A percentile compares a stretch with the other conserved stretches of the same genome.
These are phyloP conservation scores for Bombardia bombarda DNA, from an alignment of 495 filamentous ascomycete genomes.

Conservation along the genomic window DNA sequence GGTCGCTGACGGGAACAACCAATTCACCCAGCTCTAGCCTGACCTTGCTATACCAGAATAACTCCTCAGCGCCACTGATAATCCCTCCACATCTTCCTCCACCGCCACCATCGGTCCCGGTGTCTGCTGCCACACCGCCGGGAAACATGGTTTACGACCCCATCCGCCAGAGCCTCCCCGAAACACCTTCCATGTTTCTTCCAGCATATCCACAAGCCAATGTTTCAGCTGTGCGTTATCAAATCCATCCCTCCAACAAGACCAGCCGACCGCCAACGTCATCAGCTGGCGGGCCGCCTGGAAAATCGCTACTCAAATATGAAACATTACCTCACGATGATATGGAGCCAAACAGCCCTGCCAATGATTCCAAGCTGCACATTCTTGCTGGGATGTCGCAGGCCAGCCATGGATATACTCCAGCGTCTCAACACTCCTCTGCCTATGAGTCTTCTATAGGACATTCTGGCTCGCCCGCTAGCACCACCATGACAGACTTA, in stretches of 20 bases:
- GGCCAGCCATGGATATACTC: slow-evolving; percentile 12
- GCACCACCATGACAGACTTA: slow-evolving; percentile 14
- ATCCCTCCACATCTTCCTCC: slow-evolving; percentile 14
- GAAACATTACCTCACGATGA: slow-evolving; percentile 26
- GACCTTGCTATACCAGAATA: slow-evolving; percentile 60
- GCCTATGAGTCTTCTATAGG: slow-evolving; percentile 22
- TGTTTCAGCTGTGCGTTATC: slow-evolving; percentile 34
- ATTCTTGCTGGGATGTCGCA: slow-evolving; percentile 13
- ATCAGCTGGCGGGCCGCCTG: slow-evolving; percentile 12
- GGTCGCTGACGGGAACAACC: slow-evolving; percentile 72
- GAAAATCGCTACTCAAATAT: slow-evolving; percentile 30
- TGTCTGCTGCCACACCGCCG: slow-evolving; percentile 33
- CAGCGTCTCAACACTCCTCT: slow-evolving; percentile 24
- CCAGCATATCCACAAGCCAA: slow-evolving; percentile 39
- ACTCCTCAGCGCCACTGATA: slow-evolving; percentile 13
- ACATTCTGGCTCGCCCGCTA: slow-evolving; percentile 26
- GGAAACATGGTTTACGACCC: slow-evolving; percentile 48
- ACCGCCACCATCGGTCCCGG: slow-evolving; percentile 14
- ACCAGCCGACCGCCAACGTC: slow-evolving; percentile 14
- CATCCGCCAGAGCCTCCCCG: slow-evolving; percentile 41
- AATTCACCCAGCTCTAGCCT: slow-evolving; percentile 75
- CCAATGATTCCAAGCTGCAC: slow-evolving; percentile 19
- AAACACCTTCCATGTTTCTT: slow-evolving; percentile 32
- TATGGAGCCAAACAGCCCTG: slow-evolving; percentile 11
- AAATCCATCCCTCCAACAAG: slow-evolving; percentile 20